A percentile compares a stretch with the other conserved stretches of the same genome.
Conservation (phyloP, 257 asterid species). For the Eustoma russellianum region DNA sequence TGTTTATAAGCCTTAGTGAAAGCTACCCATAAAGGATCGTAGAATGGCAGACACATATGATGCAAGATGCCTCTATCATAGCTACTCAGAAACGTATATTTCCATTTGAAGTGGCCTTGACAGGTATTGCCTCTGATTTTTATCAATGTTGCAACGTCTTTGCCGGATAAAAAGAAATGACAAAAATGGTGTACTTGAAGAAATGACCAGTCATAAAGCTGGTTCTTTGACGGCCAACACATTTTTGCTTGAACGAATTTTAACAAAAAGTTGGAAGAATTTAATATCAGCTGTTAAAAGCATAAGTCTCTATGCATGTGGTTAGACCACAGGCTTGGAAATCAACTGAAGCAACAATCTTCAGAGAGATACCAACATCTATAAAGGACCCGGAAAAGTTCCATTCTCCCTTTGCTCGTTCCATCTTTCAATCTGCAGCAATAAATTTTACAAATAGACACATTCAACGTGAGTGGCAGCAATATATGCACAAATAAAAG, state of each 20-base stretch:
- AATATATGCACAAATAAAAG: too few relatives aligned
- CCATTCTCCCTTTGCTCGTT: slow-evolving; percentile 98
- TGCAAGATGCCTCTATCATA: too few relatives aligned
- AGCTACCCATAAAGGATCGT: too few relatives aligned
- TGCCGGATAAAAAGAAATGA: background rate
- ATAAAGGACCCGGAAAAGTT: slow-evolving; percentile 91
- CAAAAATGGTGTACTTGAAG: background rate
- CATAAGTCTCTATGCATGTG: slow-evolving; percentile 21
- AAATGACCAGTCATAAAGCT: slow-evolving; percentile 1
- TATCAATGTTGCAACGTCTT: too few relatives aligned
- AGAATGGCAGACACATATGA: too few relatives aligned
- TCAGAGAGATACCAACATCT: slow-evolving; percentile 16
- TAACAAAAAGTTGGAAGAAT: slow-evolving; percentile 17
- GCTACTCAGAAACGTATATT: too few relatives aligned
- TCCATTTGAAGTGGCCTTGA: too few relatives aligned
- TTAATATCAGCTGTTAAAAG: slow-evolving; percentile 20
- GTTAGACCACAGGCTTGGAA: slow-evolving; percentile 14
- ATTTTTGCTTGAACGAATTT: slow-evolving; percentile 14
- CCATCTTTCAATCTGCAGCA: slow-evolving; percentile 82
- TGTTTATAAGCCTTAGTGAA: too few relatives aligned
- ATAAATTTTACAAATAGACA: slow-evolving; percentile 3
- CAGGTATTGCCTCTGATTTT: too few relatives aligned
- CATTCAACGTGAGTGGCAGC: background rate
- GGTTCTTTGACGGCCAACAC: slow-evolving; percentile 5
- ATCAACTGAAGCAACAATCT: slow-evolving; percentile 7